Base-by-base conservation (phyloP, 2,329 filamentous ascomycete species). In the Neonectria hederae region DNA sequence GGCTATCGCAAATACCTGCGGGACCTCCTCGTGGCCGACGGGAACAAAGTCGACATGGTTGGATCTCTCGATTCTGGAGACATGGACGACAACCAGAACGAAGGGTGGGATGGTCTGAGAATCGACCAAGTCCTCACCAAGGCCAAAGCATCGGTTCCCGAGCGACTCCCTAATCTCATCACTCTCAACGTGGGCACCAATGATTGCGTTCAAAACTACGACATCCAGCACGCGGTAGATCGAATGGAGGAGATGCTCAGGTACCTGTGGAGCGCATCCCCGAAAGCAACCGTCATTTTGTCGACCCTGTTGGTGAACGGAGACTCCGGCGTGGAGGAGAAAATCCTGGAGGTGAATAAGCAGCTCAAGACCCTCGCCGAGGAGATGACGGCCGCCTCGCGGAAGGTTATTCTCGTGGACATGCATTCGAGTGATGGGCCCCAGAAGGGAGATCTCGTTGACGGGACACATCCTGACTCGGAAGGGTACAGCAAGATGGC, bases 161-260 rank as follows among this genome's bases (percentile, higher is more conserved):
- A 63, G 2, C 72, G 69, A 28, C 72, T 75, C 59, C 82, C 81
- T 10, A 81, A 83, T 65, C 66, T 83, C 32, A 69, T 83, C 53
- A 72, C 79, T 26, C 69, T 83, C 69, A 82, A 83, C 68, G 77
- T 74, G 11, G 82, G 82, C 54, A 83, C 81, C 51, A 83, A 83
- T 64, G 81, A 83, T 67, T 81, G 79, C 49, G 24, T 71, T 17
- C 78, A 80, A 61, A 59, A 74, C 63, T 71, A 64, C 59, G 70
- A 79, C 43, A 61, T 81, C 9, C 62, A 62, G 28, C 54, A 63
- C 28, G 76, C 76, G 5, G 76, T 74, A 38, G 65, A 71, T 14
- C 76, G 80, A 32, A 76, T 80, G 69, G 73, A 72, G 38, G 64
- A 66, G n/a, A 56, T 83, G 72, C 59, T 83, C 35, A 69, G 76